phyloP scores from a whole-genome alignment of 169 alveolate genomes.

The Cryptosporidium xiaoi region DNA sequence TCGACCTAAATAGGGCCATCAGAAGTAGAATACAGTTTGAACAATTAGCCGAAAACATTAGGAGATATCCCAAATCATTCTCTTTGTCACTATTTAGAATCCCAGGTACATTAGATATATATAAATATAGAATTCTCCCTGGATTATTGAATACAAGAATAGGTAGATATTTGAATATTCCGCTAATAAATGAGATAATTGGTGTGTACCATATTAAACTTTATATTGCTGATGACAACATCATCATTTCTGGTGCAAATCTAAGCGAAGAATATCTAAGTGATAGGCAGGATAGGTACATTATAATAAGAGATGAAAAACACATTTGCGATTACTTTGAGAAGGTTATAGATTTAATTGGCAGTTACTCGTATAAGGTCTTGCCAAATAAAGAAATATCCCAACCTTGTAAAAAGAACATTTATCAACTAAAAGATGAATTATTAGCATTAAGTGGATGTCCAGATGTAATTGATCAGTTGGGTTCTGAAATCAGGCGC shows the following conservation, averaged over 20 bases:
- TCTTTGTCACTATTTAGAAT: constrained; percentile 16
- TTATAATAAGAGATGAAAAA: constrained; percentile 6
- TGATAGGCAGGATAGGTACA: constrained; percentile 51
- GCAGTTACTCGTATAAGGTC: constrained; percentile 23
- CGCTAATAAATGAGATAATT: constrained; percentile 25
- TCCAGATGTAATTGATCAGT: not conserved
- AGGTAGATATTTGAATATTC: not conserved
- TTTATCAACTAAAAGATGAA: constrained; percentile 19
- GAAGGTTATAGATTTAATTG: constrained; percentile 3
- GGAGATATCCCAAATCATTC: constrained; percentile 19
- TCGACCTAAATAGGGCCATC: constrained; percentile 41
- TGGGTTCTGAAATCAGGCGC: constrained; percentile 1
- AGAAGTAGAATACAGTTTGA: not conserved
- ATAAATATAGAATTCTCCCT: not conserved
- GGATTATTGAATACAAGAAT: not conserved
- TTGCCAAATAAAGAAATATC: not conserved
- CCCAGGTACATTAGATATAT: constrained; percentile 13
- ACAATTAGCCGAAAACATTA: not conserved
- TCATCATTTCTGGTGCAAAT: constrained; percentile 50
- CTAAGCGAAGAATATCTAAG: constrained; percentile 25
- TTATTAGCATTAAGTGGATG: constrained; percentile 5
- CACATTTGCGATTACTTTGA: constrained; percentile 58
- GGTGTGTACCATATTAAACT: constrained; percentile 70
- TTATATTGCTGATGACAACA: constrained; percentile 46
- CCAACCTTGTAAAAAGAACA: constrained; percentile 10